Percentiles rank a stretch among this genome's conserved stretches.
Evolutionary conservation across 2,329 filamentous ascomycete genomes (phyloP).

Genomic region (Sphaerulina populicola): DNA sequence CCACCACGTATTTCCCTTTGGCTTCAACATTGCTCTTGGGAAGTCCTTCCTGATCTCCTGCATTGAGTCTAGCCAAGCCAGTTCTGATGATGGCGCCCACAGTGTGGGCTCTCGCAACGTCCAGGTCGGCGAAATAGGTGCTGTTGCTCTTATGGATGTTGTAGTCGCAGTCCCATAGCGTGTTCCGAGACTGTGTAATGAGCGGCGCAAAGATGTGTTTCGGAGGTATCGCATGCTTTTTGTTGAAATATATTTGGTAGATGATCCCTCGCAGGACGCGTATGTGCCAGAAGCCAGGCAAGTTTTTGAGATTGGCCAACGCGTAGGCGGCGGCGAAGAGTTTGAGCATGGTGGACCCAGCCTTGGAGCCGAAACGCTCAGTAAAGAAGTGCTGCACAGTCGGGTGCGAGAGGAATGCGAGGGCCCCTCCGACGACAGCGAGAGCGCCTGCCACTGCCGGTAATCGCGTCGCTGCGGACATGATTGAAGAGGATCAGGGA

Average conservation of each 20-base stretch:
- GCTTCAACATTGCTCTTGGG: slow-evolving; percentile 24
- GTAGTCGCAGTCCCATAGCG: slow-evolving; percentile 74
- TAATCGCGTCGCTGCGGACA: slow-evolving; percentile 30
- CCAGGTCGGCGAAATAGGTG: slow-evolving; percentile 82
- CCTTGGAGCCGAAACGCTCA: slow-evolving; percentile 19
- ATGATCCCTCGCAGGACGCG: slow-evolving; percentile 41
- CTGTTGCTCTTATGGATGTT: slow-evolving; percentile 76
- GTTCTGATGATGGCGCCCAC: slow-evolving; percentile 50
- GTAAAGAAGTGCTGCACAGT: slow-evolving; percentile 24
- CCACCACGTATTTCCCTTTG: slow-evolving; percentile 34
- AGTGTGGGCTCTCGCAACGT: slow-evolving; percentile 72
- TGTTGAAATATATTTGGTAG: slow-evolving; percentile 41
- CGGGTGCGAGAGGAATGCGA: slow-evolving; percentile 22
- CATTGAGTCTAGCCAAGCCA: slow-evolving; percentile 35
- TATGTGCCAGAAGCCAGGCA: slow-evolving; percentile 67
- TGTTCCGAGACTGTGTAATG: slow-evolving; percentile 57
- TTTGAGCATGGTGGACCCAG: slow-evolving; percentile 22
- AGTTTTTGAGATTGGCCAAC: slow-evolving; percentile 61
- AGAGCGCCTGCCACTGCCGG: slow-evolving; percentile 27
- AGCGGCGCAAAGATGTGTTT: slow-evolving; percentile 65
- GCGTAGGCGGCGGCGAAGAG: slow-evolving; percentile 38
- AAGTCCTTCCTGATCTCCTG: slow-evolving; percentile 31
- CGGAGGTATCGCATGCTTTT: slow-evolving; percentile 35
- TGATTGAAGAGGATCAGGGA: slow-evolving; percentile 7
- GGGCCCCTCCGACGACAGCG: slow-evolving; percentile 20